A percentile compares a stretch with the other conserved stretches of the same genome.
These are phyloP conservation scores for Exophiala aquamarina DNA, from an alignment of 2,329 filamentous ascomycete genomes.

Conservation along the genomic window DNA sequence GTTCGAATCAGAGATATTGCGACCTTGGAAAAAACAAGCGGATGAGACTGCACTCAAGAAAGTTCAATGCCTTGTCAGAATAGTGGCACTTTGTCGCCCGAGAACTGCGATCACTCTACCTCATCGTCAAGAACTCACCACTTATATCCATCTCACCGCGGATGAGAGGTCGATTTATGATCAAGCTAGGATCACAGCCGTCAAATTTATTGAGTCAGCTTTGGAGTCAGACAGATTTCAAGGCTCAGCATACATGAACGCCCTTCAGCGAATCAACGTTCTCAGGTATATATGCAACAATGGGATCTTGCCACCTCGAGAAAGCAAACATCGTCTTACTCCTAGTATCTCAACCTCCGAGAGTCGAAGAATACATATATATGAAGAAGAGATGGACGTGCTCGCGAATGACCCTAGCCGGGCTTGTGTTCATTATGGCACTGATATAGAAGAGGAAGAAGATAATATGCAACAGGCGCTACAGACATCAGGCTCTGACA, in stretches of 20 bases:
- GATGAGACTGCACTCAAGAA: conserved; percentile 8
- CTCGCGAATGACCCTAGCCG: background rate
- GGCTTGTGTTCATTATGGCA: background rate
- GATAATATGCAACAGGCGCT: background rate
- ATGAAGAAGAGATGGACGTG: background rate
- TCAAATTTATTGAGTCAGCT: conserved; percentile 6
- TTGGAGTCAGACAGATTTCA: background rate
- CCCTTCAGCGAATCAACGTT: conserved; percentile 47
- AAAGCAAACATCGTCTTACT: background rate
- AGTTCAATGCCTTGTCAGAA: conserved; percentile 8
- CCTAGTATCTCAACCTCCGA: background rate
- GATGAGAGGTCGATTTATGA: conserved; percentile 13
- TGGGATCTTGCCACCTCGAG: conserved; percentile 28
- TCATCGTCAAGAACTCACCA: background rate
- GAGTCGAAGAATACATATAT: background rate
- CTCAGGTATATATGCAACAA: conserved; percentile 50
- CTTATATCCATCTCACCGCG: background rate
- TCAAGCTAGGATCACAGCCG: conserved; percentile 8
- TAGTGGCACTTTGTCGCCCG: conserved; percentile 14
- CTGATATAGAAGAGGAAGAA: background rate
- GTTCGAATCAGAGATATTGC: conserved; percentile 42
- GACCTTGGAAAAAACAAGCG: conserved; percentile 8
- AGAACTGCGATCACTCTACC: conserved; percentile 4
- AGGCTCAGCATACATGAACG: conserved; percentile 38
- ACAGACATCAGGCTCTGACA: background rate